Evolutionary conservation across 352 stramenopile species (phyloP).

Genomic region (Phytophthora melonis): DNA sequence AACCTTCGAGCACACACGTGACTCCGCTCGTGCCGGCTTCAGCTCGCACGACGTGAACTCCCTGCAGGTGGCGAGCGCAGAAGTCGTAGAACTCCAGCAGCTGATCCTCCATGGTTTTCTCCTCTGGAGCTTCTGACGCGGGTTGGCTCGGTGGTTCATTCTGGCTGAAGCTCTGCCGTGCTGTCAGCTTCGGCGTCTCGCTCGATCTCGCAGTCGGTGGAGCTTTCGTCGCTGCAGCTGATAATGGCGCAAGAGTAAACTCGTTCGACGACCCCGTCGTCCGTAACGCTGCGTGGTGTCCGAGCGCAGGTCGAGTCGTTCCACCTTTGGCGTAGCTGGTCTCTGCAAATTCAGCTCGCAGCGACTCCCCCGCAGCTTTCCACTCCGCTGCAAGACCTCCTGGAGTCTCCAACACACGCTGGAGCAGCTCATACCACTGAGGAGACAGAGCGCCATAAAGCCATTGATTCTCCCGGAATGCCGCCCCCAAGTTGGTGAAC

Average conservation of each 20-base stretch:
- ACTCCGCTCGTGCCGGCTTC: conserved; percentile 76
- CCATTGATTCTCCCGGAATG: conserved; percentile 59
- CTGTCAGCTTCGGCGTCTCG: conserved; percentile 16
- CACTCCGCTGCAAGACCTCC: conserved; percentile 58
- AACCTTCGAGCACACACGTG: conserved; percentile 65
- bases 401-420: conserved; percentile 41
- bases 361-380: conserved; percentile 56
- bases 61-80: conserved; percentile 57
- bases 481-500: conserved; percentile 41
- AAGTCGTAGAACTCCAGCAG: conserved; percentile 71
- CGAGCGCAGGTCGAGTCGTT: neutral
- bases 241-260: conserved; percentile 16
- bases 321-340: conserved; percentile 30
- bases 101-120: conserved; percentile 55
- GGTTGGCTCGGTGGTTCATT: conserved; percentile 9
- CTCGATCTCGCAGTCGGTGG: neutral
- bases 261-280: conserved; percentile 16
- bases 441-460: conserved; percentile 44
- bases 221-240: conserved; percentile 16
- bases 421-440: conserved; percentile 34
- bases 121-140: conserved; percentile 22
- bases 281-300: conserved; percentile 8
- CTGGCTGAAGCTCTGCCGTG: conserved; percentile 15
- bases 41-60: conserved; percentile 57
- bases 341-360: conserved; percentile 64